Conservation (phyloP, 1,139 yeast species). For the Yamadazyma spencermartinsiae region DNA sequence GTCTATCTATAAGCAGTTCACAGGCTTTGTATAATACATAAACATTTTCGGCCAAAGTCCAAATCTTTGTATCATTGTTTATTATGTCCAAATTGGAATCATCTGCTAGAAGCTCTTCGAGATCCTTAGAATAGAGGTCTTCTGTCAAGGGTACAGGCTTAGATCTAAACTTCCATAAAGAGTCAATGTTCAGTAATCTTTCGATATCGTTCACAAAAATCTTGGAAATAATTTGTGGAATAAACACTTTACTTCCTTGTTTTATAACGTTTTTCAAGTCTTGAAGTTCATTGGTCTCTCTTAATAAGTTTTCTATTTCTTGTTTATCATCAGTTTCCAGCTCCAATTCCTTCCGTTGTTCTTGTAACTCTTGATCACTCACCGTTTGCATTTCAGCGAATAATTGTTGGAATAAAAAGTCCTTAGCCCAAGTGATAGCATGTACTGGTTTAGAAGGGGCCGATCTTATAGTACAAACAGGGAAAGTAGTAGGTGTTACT, state of each 20-base stretch:
- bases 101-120: constrained; percentile 16
- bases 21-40: constrained; percentile 57
- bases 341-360: constrained; percentile 38
- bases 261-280: constrained; percentile 55
- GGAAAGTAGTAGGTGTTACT: constrained; percentile 85
- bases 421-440: constrained; percentile 97
- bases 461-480: constrained; percentile 95
- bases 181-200: constrained; percentile 67
- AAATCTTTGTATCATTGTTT: constrained; percentile 57
- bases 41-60: constrained; percentile 68
- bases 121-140: constrained; percentile 16
- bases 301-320: constrained; percentile 67
- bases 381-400: constrained; percentile 57
- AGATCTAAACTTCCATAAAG: constrained; percentile 73
- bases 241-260: constrained; percentile 32
- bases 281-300: constrained; percentile 75
- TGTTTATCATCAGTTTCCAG: constrained; percentile 56
- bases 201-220: constrained; percentile 72
- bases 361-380: constrained; percentile 27
- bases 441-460: constrained; percentile 97
- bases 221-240: constrained; percentile 47
- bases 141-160: constrained; percentile 65
- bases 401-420: constrained; percentile 78
- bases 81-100: constrained; percentile 22
- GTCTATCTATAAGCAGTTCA: constrained; percentile 50